Evolutionary conservation across 331 rosid species (phyloP).

Genomic region (Malus hybrid): DNA sequence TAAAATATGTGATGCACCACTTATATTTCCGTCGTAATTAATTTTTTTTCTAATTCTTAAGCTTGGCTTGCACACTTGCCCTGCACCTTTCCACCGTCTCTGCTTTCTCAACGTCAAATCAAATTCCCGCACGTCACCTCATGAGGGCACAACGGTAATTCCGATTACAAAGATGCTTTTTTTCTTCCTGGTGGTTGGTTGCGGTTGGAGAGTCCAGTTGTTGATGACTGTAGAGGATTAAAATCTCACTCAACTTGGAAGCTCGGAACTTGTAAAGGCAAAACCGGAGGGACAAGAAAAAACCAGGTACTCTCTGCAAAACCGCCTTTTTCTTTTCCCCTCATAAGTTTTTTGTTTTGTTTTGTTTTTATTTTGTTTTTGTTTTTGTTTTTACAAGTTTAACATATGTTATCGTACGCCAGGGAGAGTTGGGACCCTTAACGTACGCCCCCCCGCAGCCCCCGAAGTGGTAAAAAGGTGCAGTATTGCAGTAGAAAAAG

Average conservation of each 20-base stretch:
- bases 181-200: not conserved
- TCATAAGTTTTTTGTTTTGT: not conserved
- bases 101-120: not conserved
- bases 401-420: slow-evolving; percentile 9
- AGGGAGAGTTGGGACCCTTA: slow-evolving; percentile 8
- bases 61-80: not conserved
- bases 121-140: slow-evolving; percentile 1
- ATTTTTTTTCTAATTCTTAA: not conserved
- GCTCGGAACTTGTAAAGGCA: slow-evolving; percentile 15
- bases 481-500: not conserved
- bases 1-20: too few species aligned
- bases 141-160: not conserved
- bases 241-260: not conserved
- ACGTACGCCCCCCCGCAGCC: slow-evolving; percentile 1
- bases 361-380: too few species aligned
- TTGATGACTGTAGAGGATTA: not conserved
- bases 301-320: slow-evolving; percentile 22
- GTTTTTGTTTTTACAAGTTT: not conserved
- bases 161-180: not conserved
- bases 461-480: not conserved
- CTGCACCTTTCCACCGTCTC: not conserved
- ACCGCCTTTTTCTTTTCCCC: not conserved
- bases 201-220: not conserved
- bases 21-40: too few species aligned
- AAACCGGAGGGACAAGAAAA: not conserved